These are phyloP conservation scores for Curvularia hawaiiensis DNA, from an alignment of 2,329 filamentous ascomycete genomes.

Conservation along the genomic window DNA sequence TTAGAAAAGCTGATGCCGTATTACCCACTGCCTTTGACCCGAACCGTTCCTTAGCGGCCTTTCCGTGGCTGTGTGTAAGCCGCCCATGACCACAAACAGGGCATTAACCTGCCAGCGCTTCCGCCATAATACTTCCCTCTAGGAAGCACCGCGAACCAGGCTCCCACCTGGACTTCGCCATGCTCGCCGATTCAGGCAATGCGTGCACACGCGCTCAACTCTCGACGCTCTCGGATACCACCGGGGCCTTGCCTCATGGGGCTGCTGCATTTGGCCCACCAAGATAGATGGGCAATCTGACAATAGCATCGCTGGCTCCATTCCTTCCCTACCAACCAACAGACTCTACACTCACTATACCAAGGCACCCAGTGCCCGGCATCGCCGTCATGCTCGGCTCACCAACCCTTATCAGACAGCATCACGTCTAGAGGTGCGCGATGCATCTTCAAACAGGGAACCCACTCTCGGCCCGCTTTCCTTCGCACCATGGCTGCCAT, in stretches of 20 bases:
- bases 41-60: constrained; percentile 28
- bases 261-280: neutral
- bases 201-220: constrained; percentile 4
- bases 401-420: neutral
- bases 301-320: constrained; percentile 4
- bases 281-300: constrained; percentile 2
- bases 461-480: neutral
- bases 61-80: constrained; percentile 45
- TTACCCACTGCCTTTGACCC: constrained; percentile 32
- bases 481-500: neutral
- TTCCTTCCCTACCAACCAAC: neutral
- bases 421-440: no score
- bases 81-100: constrained; percentile 31
- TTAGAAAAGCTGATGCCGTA: constrained; percentile 46
- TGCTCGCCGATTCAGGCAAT: neutral
- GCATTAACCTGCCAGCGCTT: constrained; percentile 24
- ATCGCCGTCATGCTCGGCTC: neutral
- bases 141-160: constrained; percentile 1
- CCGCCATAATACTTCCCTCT: constrained; percentile 23
- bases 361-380: constrained; percentile 8
- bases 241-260: constrained; percentile 9
- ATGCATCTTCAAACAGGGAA: neutral
- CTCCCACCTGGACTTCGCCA: constrained; percentile 2
- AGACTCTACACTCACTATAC: constrained; percentile 8
- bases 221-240: neutral